Evolutionary conservation across 1,284 basidiomycete genomes (phyloP), one percentile per base, ranked within the genome.

Genomic region (Mycena citricolor): DNA sequence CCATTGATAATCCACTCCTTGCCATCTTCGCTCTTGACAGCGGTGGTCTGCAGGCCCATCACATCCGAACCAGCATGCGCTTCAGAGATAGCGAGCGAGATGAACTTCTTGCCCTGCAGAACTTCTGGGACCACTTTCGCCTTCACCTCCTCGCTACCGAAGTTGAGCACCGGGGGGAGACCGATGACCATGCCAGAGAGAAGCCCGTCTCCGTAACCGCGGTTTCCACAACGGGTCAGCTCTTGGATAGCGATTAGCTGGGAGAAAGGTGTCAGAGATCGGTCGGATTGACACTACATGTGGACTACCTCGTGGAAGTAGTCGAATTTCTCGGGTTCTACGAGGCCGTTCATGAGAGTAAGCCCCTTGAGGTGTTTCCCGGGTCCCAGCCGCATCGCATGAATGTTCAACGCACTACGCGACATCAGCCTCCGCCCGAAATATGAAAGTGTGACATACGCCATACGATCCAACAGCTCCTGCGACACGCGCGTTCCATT

Each of bases 61-160:
- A 97, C 92, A 59, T 97, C 93, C 46, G 86, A 90, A n/a, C 94
- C 94, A 4, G 94, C 94, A 58, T 92, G 93, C 1, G 94, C 93
- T 63, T 88, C 85, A 45, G 82, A 83, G 46, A 97, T 88, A 30
- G 94, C 94, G 36, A 98, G 74, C 52, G 82, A 85, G 32, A 86
- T 86, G 54, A 77, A 80, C 64, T 86, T 93, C 66, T 86, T 83
- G n/a, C 86, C 94, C 20, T 80, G 75, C 20, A 97, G 71, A 2
- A 97, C 83, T 26, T 92, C 90, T 22, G 90, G 85, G 16, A 97
- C 71, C 54, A 97, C 74, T 59, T 81, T 83, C 44, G 83, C 78
- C 65, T 88, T 86, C 22, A 94, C 67, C 57, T 82, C 90, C 12
- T 84, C 77, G 25, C 77, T 80, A 20, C 88, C 92, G 59, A 92